A percentile compares a stretch with the other conserved stretches of the same genome.
Evolutionary conservation across 495 filamentous ascomycete species (phyloP).

Genomic region (Hypomontagnella submonticulosa): DNA sequence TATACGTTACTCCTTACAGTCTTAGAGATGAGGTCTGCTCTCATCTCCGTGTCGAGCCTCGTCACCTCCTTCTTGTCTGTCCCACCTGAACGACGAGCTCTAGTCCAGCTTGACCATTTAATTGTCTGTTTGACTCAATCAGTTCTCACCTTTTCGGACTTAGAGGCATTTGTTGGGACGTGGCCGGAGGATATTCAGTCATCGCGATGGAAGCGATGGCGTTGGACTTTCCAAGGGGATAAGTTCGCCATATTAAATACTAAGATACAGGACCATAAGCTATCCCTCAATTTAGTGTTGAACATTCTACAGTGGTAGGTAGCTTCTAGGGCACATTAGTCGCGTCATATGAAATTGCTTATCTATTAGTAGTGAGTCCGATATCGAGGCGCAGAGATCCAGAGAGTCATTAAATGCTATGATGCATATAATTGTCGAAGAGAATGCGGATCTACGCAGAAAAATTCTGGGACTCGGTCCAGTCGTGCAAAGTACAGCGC

Average conservation of each 20-base stretch:
- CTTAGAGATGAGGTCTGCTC: not conserved
- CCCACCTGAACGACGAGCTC: not conserved
- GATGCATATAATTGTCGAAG: not conserved
- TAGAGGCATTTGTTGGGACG: not conserved
- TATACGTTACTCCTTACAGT: not conserved
- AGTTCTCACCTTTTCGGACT: not conserved
- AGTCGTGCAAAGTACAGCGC: not conserved
- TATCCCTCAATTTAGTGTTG: not conserved
- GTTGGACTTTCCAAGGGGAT: not conserved
- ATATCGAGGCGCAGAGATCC: not conserved
- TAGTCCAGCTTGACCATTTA: constrained; percentile 6
- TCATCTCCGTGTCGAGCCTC: not conserved
- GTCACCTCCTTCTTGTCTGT: not conserved
- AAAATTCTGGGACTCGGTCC: not conserved
- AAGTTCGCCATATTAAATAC: not conserved
- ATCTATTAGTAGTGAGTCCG: not conserved
- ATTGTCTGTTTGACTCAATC: constrained; percentile 1
- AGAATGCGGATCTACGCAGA: not conserved
- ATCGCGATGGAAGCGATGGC: not conserved
- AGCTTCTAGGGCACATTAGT: not conserved
- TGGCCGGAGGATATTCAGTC: not conserved
- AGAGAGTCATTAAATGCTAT: not conserved
- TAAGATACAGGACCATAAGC: constrained; percentile 1
- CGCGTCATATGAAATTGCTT: not conserved
- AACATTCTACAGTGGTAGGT: constrained; percentile 5